Percentiles rank a stretch among this genome's conserved stretches.
These are phyloP conservation scores for Hyaloscypha bicolor DNA, from an alignment of 495 filamentous ascomycete genomes.

Conservation along the genomic window DNA sequence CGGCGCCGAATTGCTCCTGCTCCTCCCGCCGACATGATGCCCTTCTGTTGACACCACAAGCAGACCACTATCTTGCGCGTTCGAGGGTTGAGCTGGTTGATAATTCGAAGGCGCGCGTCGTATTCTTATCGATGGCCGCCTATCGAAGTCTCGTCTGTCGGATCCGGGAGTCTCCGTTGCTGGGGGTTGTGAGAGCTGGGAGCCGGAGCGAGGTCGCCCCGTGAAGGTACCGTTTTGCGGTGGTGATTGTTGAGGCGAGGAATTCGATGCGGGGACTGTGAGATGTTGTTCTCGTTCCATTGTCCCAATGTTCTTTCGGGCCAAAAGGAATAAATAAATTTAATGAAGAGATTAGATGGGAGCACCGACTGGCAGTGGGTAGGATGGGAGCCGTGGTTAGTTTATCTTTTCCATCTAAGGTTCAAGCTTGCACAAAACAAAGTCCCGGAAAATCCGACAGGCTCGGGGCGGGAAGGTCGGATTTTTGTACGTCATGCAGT, in stretches of 20 bases:
- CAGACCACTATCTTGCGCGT: background rate
- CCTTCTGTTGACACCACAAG: background rate
- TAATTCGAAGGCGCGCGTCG: background rate
- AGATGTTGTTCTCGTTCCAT: background rate
- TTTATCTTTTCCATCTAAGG: too few species aligned
- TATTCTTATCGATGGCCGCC: background rate
- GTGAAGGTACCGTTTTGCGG: background rate
- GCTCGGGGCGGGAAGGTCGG: too few species aligned
- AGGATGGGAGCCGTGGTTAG: too few species aligned
- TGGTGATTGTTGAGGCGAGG: background rate
- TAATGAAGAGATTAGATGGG: too few species aligned
- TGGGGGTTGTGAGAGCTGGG: background rate
- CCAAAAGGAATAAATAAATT: too few species aligned
- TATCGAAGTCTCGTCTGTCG: background rate
- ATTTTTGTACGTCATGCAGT: too few species aligned
- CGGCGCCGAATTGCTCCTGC: constrained; percentile 27
- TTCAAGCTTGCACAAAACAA: too few species aligned
- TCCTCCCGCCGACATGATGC: constrained; percentile 5
- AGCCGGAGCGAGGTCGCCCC: background rate
- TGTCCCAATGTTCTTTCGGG: background rate
- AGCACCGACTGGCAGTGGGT: too few species aligned
- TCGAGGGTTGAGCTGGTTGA: background rate
- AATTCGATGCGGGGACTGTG: background rate
- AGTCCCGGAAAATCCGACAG: too few species aligned
- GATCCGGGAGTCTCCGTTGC: background rate